These are phyloP conservation scores for Cryptococcus sp. DNA, from an alignment of 1,284 basidiomycete species.

Conservation along the genomic window DNA sequence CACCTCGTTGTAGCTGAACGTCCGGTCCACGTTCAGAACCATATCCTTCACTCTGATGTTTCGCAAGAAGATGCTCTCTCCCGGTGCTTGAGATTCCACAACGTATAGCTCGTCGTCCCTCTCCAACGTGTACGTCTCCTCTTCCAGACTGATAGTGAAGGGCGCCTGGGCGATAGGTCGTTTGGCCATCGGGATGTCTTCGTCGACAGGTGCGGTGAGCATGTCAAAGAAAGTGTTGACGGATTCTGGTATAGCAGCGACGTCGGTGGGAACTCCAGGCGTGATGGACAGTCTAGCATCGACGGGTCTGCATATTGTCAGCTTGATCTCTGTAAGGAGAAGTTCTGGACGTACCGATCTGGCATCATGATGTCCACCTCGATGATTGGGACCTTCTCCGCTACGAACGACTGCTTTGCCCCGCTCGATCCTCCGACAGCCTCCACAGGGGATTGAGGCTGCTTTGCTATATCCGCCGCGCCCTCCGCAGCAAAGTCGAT, in stretches of 20 bases:
- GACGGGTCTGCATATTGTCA: slow-evolving; percentile 1
- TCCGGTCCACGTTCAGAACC: slow-evolving; percentile 1
- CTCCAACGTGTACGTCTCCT: not conserved
- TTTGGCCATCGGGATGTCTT: too few species aligned
- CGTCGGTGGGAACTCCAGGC: not conserved
- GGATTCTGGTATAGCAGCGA: not conserved
- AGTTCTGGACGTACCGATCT: slow-evolving; percentile 2
- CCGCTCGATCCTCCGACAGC: not conserved
- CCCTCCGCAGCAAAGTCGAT: not conserved
- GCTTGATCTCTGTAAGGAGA: not conserved
- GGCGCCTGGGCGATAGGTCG: too few species aligned
- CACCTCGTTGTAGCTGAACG: slow-evolving; percentile 1
- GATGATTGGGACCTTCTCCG: not conserved
- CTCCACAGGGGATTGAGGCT: too few species aligned
- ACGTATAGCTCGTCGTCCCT: slow-evolving; percentile 1
- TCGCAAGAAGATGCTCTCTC: not conserved
- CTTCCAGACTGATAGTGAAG: not conserved
- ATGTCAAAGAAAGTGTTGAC: not conserved
- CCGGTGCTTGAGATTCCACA: not conserved
- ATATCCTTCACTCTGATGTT: slow-evolving; percentile 1
- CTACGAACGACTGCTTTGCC: not conserved
- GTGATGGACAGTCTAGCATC: slow-evolving; percentile 1
- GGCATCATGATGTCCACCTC: slow-evolving; percentile 6
- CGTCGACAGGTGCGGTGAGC: too few species aligned
- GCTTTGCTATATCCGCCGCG: too few species aligned